phyloP scores from a whole-genome alignment of 2,329 filamentous ascomycete species.

The Trichothecium sympodiale region DNA sequence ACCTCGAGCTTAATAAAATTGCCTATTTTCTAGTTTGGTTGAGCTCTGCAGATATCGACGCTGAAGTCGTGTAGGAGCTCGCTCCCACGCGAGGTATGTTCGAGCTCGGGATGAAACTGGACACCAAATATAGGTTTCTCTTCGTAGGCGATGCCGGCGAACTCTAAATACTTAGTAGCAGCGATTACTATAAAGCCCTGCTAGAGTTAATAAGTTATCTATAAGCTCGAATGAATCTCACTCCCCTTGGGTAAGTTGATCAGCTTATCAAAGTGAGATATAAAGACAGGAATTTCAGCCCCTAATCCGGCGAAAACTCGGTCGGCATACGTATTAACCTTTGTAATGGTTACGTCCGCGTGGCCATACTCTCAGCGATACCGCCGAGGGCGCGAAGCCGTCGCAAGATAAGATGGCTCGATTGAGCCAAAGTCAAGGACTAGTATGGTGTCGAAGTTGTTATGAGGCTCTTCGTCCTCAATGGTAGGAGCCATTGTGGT shows the following conservation, averaged over 20 bases:
- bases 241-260: slow-evolving; percentile 49
- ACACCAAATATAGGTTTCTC: slow-evolving; percentile 63
- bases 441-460: slow-evolving; percentile 42
- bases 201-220: no score
- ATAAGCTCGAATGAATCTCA: no score
- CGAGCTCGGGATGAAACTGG: slow-evolving; percentile 82
- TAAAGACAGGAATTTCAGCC: slow-evolving; percentile 49
- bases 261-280: slow-evolving; percentile 76
- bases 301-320: slow-evolving; percentile 65
- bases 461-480: slow-evolving; percentile 1
- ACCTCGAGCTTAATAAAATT: slow-evolving; percentile 78
- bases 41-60: slow-evolving; percentile 67
- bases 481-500: slow-evolving; percentile 1
- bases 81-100: no score
- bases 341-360: slow-evolving; percentile 52
- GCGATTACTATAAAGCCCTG: slow-evolving; percentile 60
- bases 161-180: slow-evolving; percentile 64
- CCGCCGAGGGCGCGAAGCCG: slow-evolving; percentile 69
- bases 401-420: slow-evolving; percentile 63
- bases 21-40: slow-evolving; percentile 73
- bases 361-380: slow-evolving; percentile 77
- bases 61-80: slow-evolving; percentile 74
- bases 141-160: slow-evolving; percentile 67
- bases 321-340: slow-evolving; percentile 54
- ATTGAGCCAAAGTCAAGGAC: slow-evolving; percentile 62